Conservation (phyloP, 768 basidiomycete species). For the Nidularia pulvinata region DNA sequence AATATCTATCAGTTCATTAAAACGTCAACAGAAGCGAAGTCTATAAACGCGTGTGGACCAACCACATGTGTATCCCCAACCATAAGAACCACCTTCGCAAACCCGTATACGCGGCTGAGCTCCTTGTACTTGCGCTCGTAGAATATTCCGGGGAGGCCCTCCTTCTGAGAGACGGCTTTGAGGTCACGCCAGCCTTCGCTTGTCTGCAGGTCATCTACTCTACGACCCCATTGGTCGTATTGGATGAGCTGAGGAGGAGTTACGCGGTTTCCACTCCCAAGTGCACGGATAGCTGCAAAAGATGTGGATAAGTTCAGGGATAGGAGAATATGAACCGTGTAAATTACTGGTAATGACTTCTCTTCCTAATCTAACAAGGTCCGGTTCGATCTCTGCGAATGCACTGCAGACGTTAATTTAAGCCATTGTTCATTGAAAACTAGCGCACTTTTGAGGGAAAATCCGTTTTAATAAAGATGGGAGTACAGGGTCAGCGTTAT, state of each 20-base stretch:
- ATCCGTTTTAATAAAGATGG: conserved; percentile 58
- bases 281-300: conserved; percentile 47
- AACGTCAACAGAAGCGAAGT: too few species aligned
- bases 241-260: conserved; percentile 57
- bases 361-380: conserved; percentile 57
- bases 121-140: conserved; percentile 65
- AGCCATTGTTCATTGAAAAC: background rate
- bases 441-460: conserved; percentile 40
- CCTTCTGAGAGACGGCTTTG: conserved; percentile 59
- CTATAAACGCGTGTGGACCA: conserved; percentile 6
- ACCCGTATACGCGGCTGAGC: conserved; percentile 62
- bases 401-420: conserved; percentile 25
- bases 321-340: background rate
- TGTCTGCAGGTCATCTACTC: conserved; percentile 64
- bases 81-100: conserved; percentile 64
- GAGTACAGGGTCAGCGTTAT: conserved; percentile 60
- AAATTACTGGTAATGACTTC: conserved; percentile 52
- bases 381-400: conserved; percentile 49
- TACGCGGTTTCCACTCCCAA: conserved; percentile 41
- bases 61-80: conserved; percentile 67
- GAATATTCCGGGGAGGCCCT: conserved; percentile 67
- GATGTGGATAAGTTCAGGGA: background rate
- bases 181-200: conserved; percentile 75
- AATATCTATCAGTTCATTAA: conserved; percentile 39
- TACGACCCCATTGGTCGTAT: conserved; percentile 76